Conservation (phyloP, 2,329 filamentous ascomycete genomes). For the Aspergillus carbonarius region DNA sequence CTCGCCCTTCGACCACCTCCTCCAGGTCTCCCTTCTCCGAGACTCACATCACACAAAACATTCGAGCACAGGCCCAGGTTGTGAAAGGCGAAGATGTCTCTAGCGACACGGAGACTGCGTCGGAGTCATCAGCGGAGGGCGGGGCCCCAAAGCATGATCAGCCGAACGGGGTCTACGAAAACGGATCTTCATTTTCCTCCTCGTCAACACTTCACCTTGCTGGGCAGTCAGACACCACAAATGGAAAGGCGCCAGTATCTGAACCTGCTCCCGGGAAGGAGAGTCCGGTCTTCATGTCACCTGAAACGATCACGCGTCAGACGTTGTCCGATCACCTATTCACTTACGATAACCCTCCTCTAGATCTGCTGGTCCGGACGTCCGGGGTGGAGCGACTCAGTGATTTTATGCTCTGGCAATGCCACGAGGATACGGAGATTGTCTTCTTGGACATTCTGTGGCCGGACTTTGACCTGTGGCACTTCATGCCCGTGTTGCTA, state of each 20-base stretch:
- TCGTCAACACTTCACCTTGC: conserved; percentile 52
- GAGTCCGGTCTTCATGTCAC: conserved; percentile 59
- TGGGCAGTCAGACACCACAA: conserved; percentile 28
- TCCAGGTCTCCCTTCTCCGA: conserved; percentile 75
- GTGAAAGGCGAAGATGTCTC: conserved; percentile 40
- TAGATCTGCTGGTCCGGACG: conserved; percentile 88
- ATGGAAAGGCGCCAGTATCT: conserved; percentile 38
- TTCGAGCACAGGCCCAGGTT: conserved; percentile 62
- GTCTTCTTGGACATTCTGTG: conserved; percentile 90
- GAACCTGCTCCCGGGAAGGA: conserved; percentile 29
- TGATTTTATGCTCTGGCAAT: conserved; percentile 99
- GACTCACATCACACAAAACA: conserved; percentile 80
- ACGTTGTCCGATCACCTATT: conserved; percentile 85
- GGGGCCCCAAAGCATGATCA: conserved; percentile 31
- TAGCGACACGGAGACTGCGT: conserved; percentile 49
- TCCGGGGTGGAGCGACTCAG: conserved; percentile 90
- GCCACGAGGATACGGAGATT: conserved; percentile 86
- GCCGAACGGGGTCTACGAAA: conserved; percentile 32
- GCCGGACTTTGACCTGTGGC: conserved; percentile 94
- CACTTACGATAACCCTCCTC: conserved; percentile 77
- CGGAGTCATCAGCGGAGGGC: conserved; percentile 46
- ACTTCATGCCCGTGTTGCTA: conserved; percentile 86
- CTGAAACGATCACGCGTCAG: conserved; percentile 80
- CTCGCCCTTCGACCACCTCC: conserved; percentile 27
- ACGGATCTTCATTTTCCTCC: conserved; percentile 38